A percentile compares a stretch with the other conserved stretches of the same genome.
phyloP scores from a whole-genome alignment of 2,329 filamentous ascomycete genomes.

The Pseudopyricularia javanii region DNA sequence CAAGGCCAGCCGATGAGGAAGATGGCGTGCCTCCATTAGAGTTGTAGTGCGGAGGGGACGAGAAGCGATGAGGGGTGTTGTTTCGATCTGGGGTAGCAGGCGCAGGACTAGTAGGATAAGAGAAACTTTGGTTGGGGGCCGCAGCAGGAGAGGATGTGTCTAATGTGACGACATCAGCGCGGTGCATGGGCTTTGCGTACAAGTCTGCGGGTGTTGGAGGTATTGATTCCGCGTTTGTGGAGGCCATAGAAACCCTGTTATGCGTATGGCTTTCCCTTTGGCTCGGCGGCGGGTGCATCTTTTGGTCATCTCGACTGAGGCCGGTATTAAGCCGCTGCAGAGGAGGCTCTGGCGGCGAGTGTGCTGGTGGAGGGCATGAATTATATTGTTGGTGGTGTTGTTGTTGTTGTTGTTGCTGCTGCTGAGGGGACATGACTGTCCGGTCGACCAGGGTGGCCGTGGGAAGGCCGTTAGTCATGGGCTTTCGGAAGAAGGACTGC shows the following conservation, averaged over 20 bases:
- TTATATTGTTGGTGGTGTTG: not conserved
- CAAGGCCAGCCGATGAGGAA: slow-evolving; percentile 31
- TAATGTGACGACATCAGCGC: slow-evolving; percentile 11
- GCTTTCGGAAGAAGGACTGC: slow-evolving; percentile 7
- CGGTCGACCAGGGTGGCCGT: slow-evolving; percentile 15
- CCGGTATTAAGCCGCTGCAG: slow-evolving; percentile 6
- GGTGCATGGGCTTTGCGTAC: slow-evolving; percentile 16
- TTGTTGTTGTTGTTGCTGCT: slow-evolving; percentile 1
- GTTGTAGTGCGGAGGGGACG: slow-evolving; percentile 49
- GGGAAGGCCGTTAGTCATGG: slow-evolving; percentile 10
- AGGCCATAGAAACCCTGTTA: slow-evolving; percentile 18
- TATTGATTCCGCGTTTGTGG: slow-evolving; percentile 16
- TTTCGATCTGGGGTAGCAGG: slow-evolving; percentile 10
- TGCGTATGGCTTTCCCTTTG: slow-evolving; percentile 17
- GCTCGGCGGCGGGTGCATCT: slow-evolving; percentile 9
- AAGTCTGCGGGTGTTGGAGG: slow-evolving; percentile 19
- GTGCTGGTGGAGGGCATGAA: not conserved
- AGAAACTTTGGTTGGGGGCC: slow-evolving; percentile 6
- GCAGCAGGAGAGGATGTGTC: slow-evolving; percentile 11
- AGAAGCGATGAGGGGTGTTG: slow-evolving; percentile 42
- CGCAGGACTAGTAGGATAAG: slow-evolving; percentile 3
- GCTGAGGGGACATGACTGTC: slow-evolving; percentile 7
- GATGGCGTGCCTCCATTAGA: slow-evolving; percentile 22
- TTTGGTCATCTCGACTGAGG: slow-evolving; percentile 10
- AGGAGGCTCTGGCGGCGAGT: slow-evolving; percentile 1